Conservation (phyloP, 345 rosid species). For the Eucalyptus curtisii region DNA sequence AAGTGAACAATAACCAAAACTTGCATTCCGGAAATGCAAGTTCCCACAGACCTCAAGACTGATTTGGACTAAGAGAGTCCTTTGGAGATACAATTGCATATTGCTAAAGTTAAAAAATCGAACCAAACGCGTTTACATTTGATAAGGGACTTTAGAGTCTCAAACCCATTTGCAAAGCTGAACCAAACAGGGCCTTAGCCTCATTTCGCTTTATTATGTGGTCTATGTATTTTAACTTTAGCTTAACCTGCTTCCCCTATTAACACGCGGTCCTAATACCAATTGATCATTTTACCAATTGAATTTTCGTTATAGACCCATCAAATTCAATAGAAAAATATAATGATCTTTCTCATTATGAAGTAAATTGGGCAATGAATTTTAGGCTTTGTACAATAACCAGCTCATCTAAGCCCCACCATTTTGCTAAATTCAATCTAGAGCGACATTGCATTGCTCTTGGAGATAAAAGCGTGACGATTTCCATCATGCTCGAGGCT, state of each 20-base stretch:
- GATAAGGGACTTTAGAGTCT: too few species aligned
- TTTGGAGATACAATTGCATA: too few species aligned
- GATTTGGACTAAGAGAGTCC: too few species aligned
- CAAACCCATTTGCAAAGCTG: too few species aligned
- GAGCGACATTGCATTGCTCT: fast-evolving
- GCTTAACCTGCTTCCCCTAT: background rate
- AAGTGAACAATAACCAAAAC: too few species aligned
- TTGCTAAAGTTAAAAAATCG: too few species aligned
- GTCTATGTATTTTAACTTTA: background rate
- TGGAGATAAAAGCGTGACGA: background rate
- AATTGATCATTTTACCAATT: background rate
- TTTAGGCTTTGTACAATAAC: background rate
- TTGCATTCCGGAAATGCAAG: too few species aligned
- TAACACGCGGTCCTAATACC: background rate
- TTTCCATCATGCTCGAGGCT: background rate
- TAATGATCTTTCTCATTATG: background rate
- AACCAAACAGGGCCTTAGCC: too few species aligned
- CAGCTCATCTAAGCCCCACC: background rate
- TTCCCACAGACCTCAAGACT: too few species aligned
- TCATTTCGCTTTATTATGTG: background rate
- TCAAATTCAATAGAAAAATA: background rate
- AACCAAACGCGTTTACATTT: too few species aligned
- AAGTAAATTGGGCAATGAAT: background rate
- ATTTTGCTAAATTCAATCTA: background rate
- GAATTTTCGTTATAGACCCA: background rate